Evolutionary conservation across 345 rosid genomes (phyloP), one percentile per base, ranked within the genome.

Genomic region (Hirschfeldia incana): DNA sequence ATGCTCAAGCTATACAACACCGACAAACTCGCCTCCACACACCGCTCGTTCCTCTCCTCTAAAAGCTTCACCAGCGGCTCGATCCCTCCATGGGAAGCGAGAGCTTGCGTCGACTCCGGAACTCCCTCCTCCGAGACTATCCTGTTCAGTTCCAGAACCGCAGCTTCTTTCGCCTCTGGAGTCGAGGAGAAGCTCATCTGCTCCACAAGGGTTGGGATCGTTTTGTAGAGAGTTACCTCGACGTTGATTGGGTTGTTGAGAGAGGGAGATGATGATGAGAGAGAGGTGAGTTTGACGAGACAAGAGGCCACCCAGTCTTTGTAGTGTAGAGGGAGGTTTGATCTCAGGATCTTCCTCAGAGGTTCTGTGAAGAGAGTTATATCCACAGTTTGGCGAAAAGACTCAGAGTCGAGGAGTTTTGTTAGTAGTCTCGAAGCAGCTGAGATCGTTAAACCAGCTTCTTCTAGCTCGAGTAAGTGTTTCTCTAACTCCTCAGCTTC

Each of bases 281-380:
- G 74, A 46, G 88, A 78, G 71, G 82, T 78, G 75, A 94, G 81
- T 74, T 94, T 91, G 63, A 91, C 87, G 2, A 94, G 89, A 82
- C 91, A 88, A 69, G 94, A 87, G 0, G 97, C 93, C 26, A 92
- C 91, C 91, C 90, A 88, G 60, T 94, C 93, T 82, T 94, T 91
- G 81, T 77, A 67, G 34, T 81, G 81, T 65, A 80, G 73, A 70
- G 83, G 73, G 73, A 80, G 73, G 51, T 42, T 76, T 71, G 83
- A 80, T 80, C 65, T 80, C 36, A 80, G 74, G 37, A 71, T 80
- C 65, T 71, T 80, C 36, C 83, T 71, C 16, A 80, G 85, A 82
- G 59, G 34, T 12, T 71, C 80, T 0, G 69, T 66, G 69, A 70
- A 80, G 65, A 11, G 27, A 0, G 29, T 11, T 30, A 2, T 0